These are phyloP conservation scores for Lactarius trivialis DNA, from an alignment of 768 basidiomycete species.

Conservation along the genomic window DNA sequence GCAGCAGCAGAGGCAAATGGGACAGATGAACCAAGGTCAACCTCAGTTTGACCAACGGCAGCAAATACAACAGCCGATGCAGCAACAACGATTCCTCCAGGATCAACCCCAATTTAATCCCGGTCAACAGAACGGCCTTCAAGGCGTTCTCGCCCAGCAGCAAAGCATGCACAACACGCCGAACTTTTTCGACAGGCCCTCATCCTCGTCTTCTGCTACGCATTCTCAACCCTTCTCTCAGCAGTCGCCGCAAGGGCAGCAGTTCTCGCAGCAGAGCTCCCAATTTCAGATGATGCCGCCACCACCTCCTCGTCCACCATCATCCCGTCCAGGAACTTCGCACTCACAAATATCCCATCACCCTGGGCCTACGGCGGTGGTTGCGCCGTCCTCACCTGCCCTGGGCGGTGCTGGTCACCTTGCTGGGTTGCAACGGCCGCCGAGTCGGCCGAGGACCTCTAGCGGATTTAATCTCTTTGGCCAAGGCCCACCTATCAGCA, in stretches of 20 bases:
- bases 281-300: slow-evolving; percentile 24
- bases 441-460: slow-evolving; percentile 27
- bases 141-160: slow-evolving; percentile 20
- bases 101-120: slow-evolving; percentile 22
- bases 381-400: slow-evolving; percentile 17
- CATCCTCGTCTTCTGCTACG: slow-evolving; percentile 13
- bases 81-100: slow-evolving; percentile 16
- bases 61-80: slow-evolving; percentile 18
- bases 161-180: slow-evolving; percentile 18
- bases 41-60: slow-evolving; percentile 22
- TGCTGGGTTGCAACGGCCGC: slow-evolving; percentile 27
- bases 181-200: slow-evolving; percentile 20
- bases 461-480: slow-evolving; percentile 23
- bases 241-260: slow-evolving; percentile 19
- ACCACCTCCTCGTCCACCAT: slow-evolving; percentile 22
- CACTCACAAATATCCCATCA: slow-evolving; percentile 22
- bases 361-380: slow-evolving; percentile 1
- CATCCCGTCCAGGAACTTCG: slow-evolving; percentile 22
- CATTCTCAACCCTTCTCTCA: slow-evolving; percentile 19
- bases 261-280: slow-evolving; percentile 15
- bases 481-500: slow-evolving; percentile 18
- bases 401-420: slow-evolving; percentile 13
- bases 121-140: slow-evolving; percentile 19
- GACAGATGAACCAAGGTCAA: slow-evolving; percentile 22
- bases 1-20: slow-evolving; percentile 23